phyloP scores from a whole-genome alignment of 2,329 filamentous ascomycete species.

The Penicillium sp. region DNA sequence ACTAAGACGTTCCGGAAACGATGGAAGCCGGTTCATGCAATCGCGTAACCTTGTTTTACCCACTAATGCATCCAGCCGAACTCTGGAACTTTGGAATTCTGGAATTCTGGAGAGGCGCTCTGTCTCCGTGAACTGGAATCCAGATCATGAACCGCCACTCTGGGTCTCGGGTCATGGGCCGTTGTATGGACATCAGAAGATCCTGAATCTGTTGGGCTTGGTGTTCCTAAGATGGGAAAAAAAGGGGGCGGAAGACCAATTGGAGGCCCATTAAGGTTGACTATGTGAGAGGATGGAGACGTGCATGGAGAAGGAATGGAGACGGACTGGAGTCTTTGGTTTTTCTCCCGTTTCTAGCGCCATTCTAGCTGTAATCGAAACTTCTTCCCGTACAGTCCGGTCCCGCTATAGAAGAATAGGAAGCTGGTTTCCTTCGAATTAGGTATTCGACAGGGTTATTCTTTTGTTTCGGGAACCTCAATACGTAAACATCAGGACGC shows the following conservation, averaged over 20 bases:
- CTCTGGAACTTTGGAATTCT: constrained; percentile 15
- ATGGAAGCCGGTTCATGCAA: constrained; percentile 27
- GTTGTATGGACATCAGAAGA: background rate
- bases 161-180: constrained; percentile 10
- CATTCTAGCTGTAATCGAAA: constrained; percentile 27
- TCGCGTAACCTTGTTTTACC: constrained; percentile 23
- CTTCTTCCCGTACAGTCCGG: constrained; percentile 17
- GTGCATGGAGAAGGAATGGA: background rate
- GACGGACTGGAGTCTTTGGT: background rate
- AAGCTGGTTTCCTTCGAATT: constrained; percentile 17
- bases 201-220: background rate
- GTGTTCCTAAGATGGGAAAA: constrained; percentile 3
- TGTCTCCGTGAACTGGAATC: constrained; percentile 11
- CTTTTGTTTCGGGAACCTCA: background rate
- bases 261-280: constrained; percentile 5
- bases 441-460: too few species aligned
- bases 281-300: constrained; percentile 1
- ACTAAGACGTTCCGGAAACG: constrained; percentile 11
- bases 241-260: background rate
- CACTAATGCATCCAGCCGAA: constrained; percentile 32
- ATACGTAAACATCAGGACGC: background rate
- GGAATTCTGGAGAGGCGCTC: too few species aligned
- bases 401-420: constrained; percentile 22
- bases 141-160: constrained; percentile 12
- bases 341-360: constrained; percentile 28